Evolutionary conservation across 2,329 filamentous ascomycete species (phyloP), one percentile per base, ranked within the genome.

Genomic region (Curvularia sp.): DNA sequence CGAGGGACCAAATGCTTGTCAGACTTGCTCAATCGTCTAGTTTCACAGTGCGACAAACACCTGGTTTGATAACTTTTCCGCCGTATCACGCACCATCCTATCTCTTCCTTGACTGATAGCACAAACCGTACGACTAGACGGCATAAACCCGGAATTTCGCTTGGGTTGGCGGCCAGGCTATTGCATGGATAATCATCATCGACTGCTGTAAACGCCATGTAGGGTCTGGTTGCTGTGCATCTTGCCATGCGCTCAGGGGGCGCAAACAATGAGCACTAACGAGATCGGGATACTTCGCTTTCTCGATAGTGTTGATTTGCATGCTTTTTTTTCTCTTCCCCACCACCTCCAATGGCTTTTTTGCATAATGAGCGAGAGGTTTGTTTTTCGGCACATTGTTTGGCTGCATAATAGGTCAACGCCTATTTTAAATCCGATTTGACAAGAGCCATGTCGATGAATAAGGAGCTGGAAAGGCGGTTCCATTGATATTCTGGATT

Each of bases 241-340:
- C 21, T 41, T 59, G 34, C 23, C 28, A 25, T 57, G 42, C 51
- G 55, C 45, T 55, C 36, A 48, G 43, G 49, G 49, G 42, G 21
- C 15, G n/a, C 23, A 34, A 28, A 21, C 15, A 21, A 23, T 32
- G 18, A 21, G 23, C 48, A n/a, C 58, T 61, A 58, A 49, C 52
- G 43, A n/a, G 10, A 42, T 52, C 19, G 9, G 43, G 52, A 49
- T 15, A 43, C 21, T 43, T 39, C 25, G 41, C 10, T 45, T 39
- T 58, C 30, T 25, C 49, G 52, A 39, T 48, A 46, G 49, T 53
- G 53, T 63, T 46, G 52, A 51, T 59, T 53, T 53, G n/a, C 46
- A 28, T 49, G 57, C 54, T 49, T 30, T 48, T 54, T 47, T 13
- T 8, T 6, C n/a, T 18, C 4, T 46, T 18, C 25, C 9, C 15